A percentile compares a stretch with the other conserved stretches of the same genome.
Conservation (phyloP, 1,284 basidiomycete species). For the Pisolithus thermaeus region DNA sequence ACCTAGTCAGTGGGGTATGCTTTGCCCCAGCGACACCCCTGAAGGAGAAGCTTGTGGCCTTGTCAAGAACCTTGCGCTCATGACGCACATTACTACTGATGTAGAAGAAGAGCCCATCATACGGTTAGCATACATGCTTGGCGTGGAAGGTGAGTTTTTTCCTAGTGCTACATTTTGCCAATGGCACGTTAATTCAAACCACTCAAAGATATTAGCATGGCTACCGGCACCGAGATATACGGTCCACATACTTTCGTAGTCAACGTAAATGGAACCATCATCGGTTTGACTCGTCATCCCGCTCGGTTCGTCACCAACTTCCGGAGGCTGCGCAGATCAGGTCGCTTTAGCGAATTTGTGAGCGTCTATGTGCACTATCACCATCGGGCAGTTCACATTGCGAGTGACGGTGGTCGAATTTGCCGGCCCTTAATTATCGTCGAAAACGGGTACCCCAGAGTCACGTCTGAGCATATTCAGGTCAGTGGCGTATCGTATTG, state of each 20-base stretch:
- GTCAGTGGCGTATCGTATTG: conserved; percentile 37
- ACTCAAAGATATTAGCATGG: conserved; percentile 78
- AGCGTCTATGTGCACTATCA: conserved; percentile 96
- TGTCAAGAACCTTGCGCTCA: conserved; percentile 97
- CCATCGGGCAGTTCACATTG: conserved; percentile 93
- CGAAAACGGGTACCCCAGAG: conserved; percentile 74
- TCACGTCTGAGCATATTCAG: conserved; percentile 77
- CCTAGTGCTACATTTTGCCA: conserved; percentile 6
- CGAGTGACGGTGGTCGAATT: conserved; percentile 96
- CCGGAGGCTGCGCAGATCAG: conserved; percentile 87
- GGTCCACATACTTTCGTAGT: conserved; percentile 89
- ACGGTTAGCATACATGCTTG: conserved; percentile 87
- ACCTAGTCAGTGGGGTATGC: conserved; percentile 98
- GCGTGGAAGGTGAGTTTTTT: conserved; percentile 74
- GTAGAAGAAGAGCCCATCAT: conserved; percentile 95
- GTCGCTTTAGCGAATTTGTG: conserved; percentile 94
- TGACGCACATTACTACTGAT: conserved; percentile 99
- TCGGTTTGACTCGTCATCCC: conserved; percentile 89
- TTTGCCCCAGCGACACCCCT: conserved; percentile 98
- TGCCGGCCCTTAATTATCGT: conserved; percentile 99
- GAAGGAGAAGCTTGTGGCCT: conserved; percentile 99
- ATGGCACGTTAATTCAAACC: conserved; percentile 10
- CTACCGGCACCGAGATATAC: conserved; percentile 96
- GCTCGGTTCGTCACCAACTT: conserved; percentile 86
- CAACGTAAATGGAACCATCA: conserved; percentile 94